These are phyloP conservation scores for Tetrapyrgos nigripes DNA, from an alignment of 1,284 basidiomycete genomes.

Conservation along the genomic window DNA sequence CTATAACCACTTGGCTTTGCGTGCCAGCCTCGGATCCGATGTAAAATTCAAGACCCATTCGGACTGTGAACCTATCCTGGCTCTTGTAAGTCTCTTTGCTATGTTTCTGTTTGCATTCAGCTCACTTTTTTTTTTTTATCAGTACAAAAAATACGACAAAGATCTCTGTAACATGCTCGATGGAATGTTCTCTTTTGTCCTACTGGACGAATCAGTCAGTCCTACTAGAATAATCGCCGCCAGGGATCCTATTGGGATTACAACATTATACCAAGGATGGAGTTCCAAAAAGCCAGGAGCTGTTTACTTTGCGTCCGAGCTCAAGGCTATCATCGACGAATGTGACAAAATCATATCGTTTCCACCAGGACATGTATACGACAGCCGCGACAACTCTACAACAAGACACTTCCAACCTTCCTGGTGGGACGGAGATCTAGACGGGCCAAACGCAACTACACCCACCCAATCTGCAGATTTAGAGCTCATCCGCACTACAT, in stretches of 20 bases:
- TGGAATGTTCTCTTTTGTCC: slow-evolving; percentile 99
- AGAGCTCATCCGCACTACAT: slow-evolving; percentile 75
- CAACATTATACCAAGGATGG: slow-evolving; percentile 97
- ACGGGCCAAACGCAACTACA: slow-evolving; percentile 56
- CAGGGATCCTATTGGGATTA: slow-evolving; percentile 97
- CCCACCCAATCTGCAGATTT: slow-evolving; percentile 77
- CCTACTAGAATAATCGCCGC: slow-evolving; percentile 94
- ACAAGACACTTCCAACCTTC: slow-evolving; percentile 86
- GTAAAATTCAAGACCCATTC: slow-evolving; percentile 97
- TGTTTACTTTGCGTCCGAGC: slow-evolving; percentile 94
- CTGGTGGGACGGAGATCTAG: slow-evolving; percentile 85
- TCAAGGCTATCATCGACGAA: slow-evolving; percentile 92
- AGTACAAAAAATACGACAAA: slow-evolving; percentile 89
- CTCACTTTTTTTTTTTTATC: slow-evolving; percentile 14
- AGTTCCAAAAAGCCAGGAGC: slow-evolving; percentile 85
- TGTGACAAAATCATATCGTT: slow-evolving; percentile 96
- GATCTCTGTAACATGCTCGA: slow-evolving; percentile 85
- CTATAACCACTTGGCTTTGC: slow-evolving; percentile 94
- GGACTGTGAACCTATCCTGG: slow-evolving; percentile 97
- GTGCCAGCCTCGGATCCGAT: slow-evolving; percentile 68
- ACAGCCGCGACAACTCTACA: slow-evolving; percentile 80
- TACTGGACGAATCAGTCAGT: slow-evolving; percentile 91
- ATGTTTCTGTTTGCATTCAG: neutral
- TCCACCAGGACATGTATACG: slow-evolving; percentile 96
- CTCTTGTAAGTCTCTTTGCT: slow-evolving; percentile 65